Evolutionary conservation across 345 rosid genomes (phyloP).

Genomic region (Camelina neglecta): DNA sequence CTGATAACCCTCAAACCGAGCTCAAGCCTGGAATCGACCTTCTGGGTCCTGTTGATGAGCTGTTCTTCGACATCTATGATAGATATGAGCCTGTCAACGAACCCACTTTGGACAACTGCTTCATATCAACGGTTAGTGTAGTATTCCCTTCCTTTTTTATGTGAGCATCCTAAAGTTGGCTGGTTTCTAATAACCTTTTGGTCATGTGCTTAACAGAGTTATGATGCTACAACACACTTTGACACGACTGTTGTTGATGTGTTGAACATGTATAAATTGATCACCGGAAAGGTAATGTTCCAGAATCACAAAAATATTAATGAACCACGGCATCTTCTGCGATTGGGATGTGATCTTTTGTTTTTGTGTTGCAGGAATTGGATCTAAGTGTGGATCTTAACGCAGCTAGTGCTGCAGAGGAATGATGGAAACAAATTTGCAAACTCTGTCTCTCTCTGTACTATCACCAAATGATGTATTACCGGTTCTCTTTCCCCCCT

Average conservation of each 20-base stretch:
- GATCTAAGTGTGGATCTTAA: constrained; percentile 91
- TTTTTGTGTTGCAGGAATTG: constrained; percentile 53
- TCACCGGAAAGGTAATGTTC: constrained; percentile 87
- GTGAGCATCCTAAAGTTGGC: background rate
- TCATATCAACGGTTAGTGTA: constrained; percentile 76
- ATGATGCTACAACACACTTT: constrained; percentile 96
- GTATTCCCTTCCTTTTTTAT: background rate
- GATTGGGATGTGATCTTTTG: background rate
- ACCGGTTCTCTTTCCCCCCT: constrained; percentile 10
- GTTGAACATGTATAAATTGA: constrained; percentile 83
- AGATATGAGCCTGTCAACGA: constrained; percentile 86
- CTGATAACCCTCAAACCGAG: constrained; percentile 75
- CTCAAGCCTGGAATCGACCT: constrained; percentile 85
- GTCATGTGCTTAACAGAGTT: constrained; percentile 66
- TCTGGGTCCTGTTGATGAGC: constrained; percentile 82
- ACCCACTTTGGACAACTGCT: constrained; percentile 86
- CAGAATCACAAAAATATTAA: background rate
- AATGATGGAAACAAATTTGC: constrained; percentile 47
- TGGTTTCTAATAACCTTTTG: constrained; percentile 17
- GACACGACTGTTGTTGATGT: constrained; percentile 92
- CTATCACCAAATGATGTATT: constrained; percentile 27
- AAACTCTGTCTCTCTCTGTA: background rate
- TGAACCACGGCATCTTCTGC: background rate
- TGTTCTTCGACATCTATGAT: constrained; percentile 77
- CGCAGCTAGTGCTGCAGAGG: constrained; percentile 96